Conservation (phyloP, 1,139 yeast species). For the Magnusiomyces magnusii region DNA sequence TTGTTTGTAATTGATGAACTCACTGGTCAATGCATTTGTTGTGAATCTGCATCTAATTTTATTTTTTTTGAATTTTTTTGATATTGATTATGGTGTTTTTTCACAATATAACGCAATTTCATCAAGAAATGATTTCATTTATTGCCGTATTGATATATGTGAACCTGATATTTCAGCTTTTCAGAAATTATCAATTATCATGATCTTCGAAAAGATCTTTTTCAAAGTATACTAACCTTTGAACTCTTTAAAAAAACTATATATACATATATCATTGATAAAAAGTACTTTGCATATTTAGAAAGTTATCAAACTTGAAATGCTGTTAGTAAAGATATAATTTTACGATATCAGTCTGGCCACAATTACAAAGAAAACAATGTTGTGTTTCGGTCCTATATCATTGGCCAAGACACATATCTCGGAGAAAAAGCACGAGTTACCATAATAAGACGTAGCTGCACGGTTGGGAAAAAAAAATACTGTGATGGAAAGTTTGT, state of each 20-base stretch:
- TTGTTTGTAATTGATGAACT: slow-evolving; percentile 70
- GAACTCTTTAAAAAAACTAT: slow-evolving; percentile 88
- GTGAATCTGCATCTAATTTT: slow-evolving; percentile 44
- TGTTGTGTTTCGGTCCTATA: slow-evolving; percentile 83
- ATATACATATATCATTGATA: slow-evolving; percentile 70
- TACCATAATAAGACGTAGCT: slow-evolving; percentile 76
- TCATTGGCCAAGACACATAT: slow-evolving; percentile 56
- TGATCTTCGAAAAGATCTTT: slow-evolving; percentile 74
- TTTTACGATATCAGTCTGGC: slow-evolving; percentile 78
- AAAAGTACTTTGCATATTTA: slow-evolving; percentile 86
- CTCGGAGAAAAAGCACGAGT: slow-evolving; percentile 48
- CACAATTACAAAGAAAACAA: slow-evolving; percentile 77
- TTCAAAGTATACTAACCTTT: slow-evolving; percentile 82
- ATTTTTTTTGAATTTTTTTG: slow-evolving; percentile 36
- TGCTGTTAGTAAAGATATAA: slow-evolving; percentile 82
- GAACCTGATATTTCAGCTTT: slow-evolving; percentile 94
- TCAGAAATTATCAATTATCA: slow-evolving; percentile 97
- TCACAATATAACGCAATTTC: slow-evolving; percentile 71
- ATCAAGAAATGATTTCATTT: slow-evolving; percentile 85
- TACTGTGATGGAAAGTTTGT: slow-evolving; percentile 62
- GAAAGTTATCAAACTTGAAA: slow-evolving; percentile 91
- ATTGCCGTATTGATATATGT: slow-evolving; percentile 94
- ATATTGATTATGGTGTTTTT: slow-evolving; percentile 76
- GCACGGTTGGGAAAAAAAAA: slow-evolving; percentile 78
- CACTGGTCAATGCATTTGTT: slow-evolving; percentile 71